Evolutionary conservation across 257 asterid species (phyloP), one percentile per base, ranked within the genome.

Genomic region (Jaltomata sinuosa): DNA sequence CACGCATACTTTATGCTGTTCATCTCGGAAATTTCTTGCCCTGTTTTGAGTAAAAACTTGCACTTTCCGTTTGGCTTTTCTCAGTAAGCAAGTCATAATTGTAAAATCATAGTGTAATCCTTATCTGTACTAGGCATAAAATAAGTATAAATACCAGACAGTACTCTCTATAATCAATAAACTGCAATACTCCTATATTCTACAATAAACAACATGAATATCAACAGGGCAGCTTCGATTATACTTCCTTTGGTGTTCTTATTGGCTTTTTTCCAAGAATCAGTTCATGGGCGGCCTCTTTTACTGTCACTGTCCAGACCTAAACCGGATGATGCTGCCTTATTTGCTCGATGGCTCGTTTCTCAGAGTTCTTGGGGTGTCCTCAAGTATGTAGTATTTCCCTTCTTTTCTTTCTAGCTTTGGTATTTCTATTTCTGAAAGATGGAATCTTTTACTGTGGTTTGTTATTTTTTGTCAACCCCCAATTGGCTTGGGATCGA

Each of bases 351-450:
- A 76, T 94, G 98, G 98, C 71, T 95, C 86, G 99, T 93, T 85
- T 93, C 97, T 76, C 97, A 91, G 88, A 89, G 89, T 71, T 92
- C 97, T 47, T 95, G 99, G 98, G 98, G 98, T 19, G 97, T 94
- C 21, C 96, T 95, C 84, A 95, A 85, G 98, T 93, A 86, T 53
- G 45, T 64, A 11, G 29, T 54, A 3, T 50, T 38, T 29, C 29
- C 42, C 36, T 15, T 25, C 10, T 32, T 6, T 62, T 47, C 45
- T 27, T 52, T 68, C 3, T 61, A 25, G 18, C 19, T 64, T 64
- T 64, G 42, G 72, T 64, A 64, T 64, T 22, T 0, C 6, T 64
- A 0, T 74, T 40, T 49, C 25, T 27, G 42, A 77, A 77, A 77
- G 40, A 49, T 77, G 2, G 45, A 77, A 27, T 77, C 45, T 77